Evolutionary conservation across 495 filamentous ascomycete species (phyloP).

Genomic region (Saxophila tyrrhenica): DNA sequence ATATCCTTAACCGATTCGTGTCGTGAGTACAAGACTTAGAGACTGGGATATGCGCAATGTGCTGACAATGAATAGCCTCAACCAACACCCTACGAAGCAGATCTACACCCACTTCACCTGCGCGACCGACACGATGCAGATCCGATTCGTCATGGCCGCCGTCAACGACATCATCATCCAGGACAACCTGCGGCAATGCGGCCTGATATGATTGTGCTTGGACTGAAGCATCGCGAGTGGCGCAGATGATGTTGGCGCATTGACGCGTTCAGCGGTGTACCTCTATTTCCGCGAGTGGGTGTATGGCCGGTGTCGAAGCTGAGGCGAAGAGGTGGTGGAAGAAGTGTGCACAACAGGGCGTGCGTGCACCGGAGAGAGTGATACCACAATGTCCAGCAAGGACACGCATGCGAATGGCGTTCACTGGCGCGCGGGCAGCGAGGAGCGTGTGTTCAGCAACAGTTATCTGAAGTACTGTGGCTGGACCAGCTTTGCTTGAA

Average conservation of each 20-base stretch:
- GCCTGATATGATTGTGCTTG: constrained; percentile 82
- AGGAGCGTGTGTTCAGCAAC: neutral
- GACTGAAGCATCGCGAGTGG: too few relatives aligned
- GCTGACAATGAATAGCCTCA: constrained; percentile 39
- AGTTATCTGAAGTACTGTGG: neutral
- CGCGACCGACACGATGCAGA: constrained; percentile 90
- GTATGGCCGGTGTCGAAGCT: neutral
- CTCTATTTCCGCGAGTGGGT: neutral
- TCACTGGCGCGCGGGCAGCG: neutral
- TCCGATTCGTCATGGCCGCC: constrained; percentile 98
- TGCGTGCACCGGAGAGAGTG: too few relatives aligned
- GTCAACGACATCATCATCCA: constrained; percentile 99
- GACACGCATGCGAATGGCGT: neutral
- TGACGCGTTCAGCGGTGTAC: too few relatives aligned
- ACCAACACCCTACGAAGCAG: constrained; percentile 98
- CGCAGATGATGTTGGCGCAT: too few relatives aligned
- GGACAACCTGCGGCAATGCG: constrained; percentile 95
- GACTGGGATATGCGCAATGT: neutral
- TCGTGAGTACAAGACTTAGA: constrained; percentile 32
- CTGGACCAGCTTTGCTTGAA: neutral
- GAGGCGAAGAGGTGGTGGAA: too few relatives aligned
- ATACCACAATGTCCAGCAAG: neutral
- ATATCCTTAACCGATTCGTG: constrained; percentile 94
- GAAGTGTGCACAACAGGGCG: neutral
- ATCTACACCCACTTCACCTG: constrained; percentile 99